Percentiles rank a stretch among this genome's conserved stretches.
These are phyloP conservation scores for Colletotrichum viniferum DNA, from an alignment of 2,329 filamentous ascomycete genomes.

Conservation along the genomic window DNA sequence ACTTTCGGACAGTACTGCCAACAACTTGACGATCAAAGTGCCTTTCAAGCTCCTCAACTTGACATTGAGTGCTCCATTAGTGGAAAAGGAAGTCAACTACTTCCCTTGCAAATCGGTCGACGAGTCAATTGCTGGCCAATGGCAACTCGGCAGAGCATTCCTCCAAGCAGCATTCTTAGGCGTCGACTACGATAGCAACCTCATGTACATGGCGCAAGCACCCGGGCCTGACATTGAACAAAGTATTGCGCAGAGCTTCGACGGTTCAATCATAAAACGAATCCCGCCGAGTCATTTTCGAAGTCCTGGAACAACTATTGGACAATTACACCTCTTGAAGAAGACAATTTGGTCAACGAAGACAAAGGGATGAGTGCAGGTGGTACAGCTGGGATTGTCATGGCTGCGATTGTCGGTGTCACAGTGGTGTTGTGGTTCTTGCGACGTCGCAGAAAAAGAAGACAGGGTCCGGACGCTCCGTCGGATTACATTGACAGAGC, in stretches of 20 bases:
- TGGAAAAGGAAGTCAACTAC: slow-evolving; percentile 23
- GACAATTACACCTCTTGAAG: background rate
- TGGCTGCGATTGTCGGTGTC: background rate
- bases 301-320: background rate
- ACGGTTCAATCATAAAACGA: background rate
- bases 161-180: slow-evolving; percentile 24
- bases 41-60: slow-evolving; percentile 44
- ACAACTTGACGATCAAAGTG: slow-evolving; percentile 45
- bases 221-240: slow-evolving; percentile 20
- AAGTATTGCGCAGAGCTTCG: slow-evolving; percentile 5
- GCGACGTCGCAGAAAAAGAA: background rate
- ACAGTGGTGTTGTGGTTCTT: background rate
- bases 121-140: background rate
- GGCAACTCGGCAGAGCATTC: slow-evolving; percentile 25
- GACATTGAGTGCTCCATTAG: slow-evolving; percentile 40
- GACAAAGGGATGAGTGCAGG: background rate
- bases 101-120: slow-evolving; percentile 23
- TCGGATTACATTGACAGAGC: background rate
- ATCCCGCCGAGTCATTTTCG: background rate
- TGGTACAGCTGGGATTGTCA: background rate
- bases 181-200: slow-evolving; percentile 20
- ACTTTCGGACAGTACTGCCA: slow-evolving; percentile 29
- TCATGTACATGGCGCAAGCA: slow-evolving; percentile 24
- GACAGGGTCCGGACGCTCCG: background rate
- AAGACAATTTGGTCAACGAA: background rate